Conservation (phyloP, 2,329 filamentous ascomycete species). For the Teratosphaeria viscida region DNA sequence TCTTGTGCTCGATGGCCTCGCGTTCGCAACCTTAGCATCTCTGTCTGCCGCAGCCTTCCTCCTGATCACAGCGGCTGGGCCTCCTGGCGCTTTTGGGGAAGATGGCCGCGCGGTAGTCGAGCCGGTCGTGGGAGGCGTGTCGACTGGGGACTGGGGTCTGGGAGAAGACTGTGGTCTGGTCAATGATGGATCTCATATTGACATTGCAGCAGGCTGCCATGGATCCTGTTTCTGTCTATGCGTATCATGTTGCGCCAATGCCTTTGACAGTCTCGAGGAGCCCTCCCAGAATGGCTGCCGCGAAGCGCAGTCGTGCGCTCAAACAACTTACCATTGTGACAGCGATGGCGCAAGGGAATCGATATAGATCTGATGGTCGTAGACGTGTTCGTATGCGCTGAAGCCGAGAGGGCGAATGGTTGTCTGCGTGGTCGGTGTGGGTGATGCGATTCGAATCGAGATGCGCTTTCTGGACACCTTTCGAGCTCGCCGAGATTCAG, state of each 20-base stretch:
- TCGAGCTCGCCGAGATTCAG: neutral
- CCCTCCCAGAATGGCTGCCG: neutral
- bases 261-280: neutral
- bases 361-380: neutral
- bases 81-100: slow-evolving; percentile 82
- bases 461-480: neutral
- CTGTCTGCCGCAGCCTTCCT: slow-evolving; percentile 92
- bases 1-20: slow-evolving; percentile 80
- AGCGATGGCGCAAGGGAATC: neutral
- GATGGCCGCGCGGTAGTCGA: slow-evolving; percentile 65
- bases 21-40: slow-evolving; percentile 95
- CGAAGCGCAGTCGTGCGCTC: neutral
- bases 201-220: neutral
- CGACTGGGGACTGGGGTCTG: slow-evolving; percentile 26
- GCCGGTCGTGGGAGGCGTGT: slow-evolving; percentile 52
- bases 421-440: neutral
- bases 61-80: slow-evolving; percentile 89
- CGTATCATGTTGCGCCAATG: neutral
- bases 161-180: slow-evolving; percentile 23
- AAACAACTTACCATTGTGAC: neutral
- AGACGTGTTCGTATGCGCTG: neutral
- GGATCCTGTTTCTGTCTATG: no score
- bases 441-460: neutral
- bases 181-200: neutral
- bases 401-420: neutral